Percentiles rank a stretch among this genome's conserved stretches.
phyloP scores from a whole-genome alignment of 1,284 basidiomycete genomes.

The Singerocomus inundabilis region DNA sequence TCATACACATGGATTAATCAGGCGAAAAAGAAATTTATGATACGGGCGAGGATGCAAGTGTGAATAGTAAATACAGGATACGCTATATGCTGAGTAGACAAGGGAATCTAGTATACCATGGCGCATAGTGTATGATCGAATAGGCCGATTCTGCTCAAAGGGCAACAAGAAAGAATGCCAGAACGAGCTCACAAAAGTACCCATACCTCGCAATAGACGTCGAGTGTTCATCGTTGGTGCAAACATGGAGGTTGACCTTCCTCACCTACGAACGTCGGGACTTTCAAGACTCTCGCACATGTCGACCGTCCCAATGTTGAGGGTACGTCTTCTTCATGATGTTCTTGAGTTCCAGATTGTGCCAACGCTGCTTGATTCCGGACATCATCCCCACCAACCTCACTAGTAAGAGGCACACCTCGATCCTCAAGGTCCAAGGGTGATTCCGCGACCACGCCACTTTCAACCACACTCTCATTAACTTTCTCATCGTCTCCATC shows the following conservation, averaged over 20 bases:
- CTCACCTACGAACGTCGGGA: background rate
- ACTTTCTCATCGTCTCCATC: slow-evolving; percentile 32
- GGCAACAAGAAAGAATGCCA: slow-evolving; percentile 9
- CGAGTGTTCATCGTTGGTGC: background rate
- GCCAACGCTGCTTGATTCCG: slow-evolving; percentile 2
- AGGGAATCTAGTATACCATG: slow-evolving; percentile 2
- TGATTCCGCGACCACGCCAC: slow-evolving; percentile 6
- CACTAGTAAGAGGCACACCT: slow-evolving; percentile 3
- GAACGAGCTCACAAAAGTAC: background rate
- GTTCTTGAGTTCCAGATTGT: slow-evolving; percentile 2
- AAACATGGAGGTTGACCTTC: slow-evolving; percentile 4
- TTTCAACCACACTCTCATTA: slow-evolving; percentile 11
- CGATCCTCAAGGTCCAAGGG: slow-evolving; percentile 8
- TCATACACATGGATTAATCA: too few relatives aligned
- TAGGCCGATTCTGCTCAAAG: slow-evolving; percentile 1
- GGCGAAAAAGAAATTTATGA: too few relatives aligned
- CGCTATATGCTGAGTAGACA: slow-evolving; percentile 9
- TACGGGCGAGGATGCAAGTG: background rate
- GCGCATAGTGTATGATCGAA: slow-evolving; percentile 12
- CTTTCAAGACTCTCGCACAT: slow-evolving; percentile 24
- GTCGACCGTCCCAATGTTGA: slow-evolving; percentile 32
- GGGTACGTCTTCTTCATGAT: slow-evolving; percentile 21
- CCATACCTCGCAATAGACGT: background rate
- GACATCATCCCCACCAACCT: slow-evolving; percentile 6
- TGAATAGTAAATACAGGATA: slow-evolving; percentile 12